Evolutionary conservation across 805 yeast species (phyloP), one percentile per base, ranked within the genome.

Genomic region (Saccharomyces paradoxus): DNA sequence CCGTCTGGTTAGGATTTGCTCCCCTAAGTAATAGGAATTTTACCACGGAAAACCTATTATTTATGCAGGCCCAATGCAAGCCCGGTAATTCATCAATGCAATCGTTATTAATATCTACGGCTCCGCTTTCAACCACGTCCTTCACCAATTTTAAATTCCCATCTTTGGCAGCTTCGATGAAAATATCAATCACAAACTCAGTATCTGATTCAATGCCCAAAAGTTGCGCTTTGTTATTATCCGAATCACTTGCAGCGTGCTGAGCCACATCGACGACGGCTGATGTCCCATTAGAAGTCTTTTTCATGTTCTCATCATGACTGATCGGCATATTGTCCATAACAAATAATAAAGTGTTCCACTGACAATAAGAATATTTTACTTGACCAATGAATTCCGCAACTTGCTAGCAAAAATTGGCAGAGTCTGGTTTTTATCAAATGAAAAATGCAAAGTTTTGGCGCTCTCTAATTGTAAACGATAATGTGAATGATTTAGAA

Each of bases 41-140:
- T 53, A 87, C 82, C 1, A 86, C 72, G 1, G 80, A 65, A 24
- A 88, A 68, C 22, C 86, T 75, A 68, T 91, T 89, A 66, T 87
- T 87, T 54, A 89, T 84, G 13, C 94, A 81, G 0, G 96, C 96
- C 96, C 96, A 89, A 68, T 91, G 97, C 26, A 91, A 73, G 0
- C 92, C 94, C 0, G 91, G 79, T 57, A 53, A 49, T 3, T 55
- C 55, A 53, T 72, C 70, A 41, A n/a, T 17, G 22, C 61, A 62
- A 52, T 75, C 78, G 21, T 70, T 55, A 6, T 71, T 63, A 2
- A 73, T 57, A 22, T 71, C 67, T 1, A 75, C 63, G 0, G 59
- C 54, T 3, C 66, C 68, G 0, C 77, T 63, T 24, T 75, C 79
- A 1, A 86, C 60, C 26, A 83, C 64, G 7, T 78, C 77, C 56